These are phyloP conservation scores for Przewalskia tangutica DNA, from an alignment of 257 asterid genomes.

Conservation along the genomic window DNA sequence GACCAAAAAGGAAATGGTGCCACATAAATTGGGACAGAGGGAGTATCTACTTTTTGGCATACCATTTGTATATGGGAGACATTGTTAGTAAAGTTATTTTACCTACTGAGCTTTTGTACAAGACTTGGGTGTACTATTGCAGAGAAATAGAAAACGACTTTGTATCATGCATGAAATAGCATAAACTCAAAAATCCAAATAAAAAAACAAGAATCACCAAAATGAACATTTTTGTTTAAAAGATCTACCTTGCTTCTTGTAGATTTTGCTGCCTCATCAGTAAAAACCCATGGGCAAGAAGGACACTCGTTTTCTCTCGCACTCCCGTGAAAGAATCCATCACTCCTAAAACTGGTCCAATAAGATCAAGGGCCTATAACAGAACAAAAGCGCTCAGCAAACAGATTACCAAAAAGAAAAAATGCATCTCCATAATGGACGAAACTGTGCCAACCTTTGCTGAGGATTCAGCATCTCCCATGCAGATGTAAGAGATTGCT, in stretches of 20 bases:
- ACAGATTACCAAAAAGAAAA: background rate
- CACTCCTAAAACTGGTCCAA: slow-evolving; percentile 69
- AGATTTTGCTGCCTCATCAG: slow-evolving; percentile 85
- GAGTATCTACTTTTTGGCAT: background rate
- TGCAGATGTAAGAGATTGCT: slow-evolving; percentile 77
- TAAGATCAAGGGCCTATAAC: slow-evolving; percentile 75
- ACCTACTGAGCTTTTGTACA: background rate
- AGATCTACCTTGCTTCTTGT: slow-evolving; percentile 80
- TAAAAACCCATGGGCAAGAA: slow-evolving; percentile 76
- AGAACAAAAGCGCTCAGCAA: background rate
- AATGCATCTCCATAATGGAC: background rate
- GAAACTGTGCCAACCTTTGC: slow-evolving; percentile 44
- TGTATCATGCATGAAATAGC: background rate
- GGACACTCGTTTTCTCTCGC: slow-evolving; percentile 73
- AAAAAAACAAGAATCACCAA: background rate
- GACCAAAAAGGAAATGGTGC: too few relatives aligned
- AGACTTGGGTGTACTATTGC: background rate
- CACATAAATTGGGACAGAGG: too few relatives aligned
- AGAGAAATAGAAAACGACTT: background rate
- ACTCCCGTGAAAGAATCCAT: slow-evolving; percentile 86
- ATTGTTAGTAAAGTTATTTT: background rate
- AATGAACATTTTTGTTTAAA: background rate
- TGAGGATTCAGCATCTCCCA: slow-evolving; percentile 92
- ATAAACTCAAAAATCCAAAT: background rate
- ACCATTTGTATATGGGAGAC: background rate